Percentiles rank a stretch among this genome's conserved stretches.
phyloP scores from a whole-genome alignment of 306 rosid species.

The Lathyrus aphaca region DNA sequence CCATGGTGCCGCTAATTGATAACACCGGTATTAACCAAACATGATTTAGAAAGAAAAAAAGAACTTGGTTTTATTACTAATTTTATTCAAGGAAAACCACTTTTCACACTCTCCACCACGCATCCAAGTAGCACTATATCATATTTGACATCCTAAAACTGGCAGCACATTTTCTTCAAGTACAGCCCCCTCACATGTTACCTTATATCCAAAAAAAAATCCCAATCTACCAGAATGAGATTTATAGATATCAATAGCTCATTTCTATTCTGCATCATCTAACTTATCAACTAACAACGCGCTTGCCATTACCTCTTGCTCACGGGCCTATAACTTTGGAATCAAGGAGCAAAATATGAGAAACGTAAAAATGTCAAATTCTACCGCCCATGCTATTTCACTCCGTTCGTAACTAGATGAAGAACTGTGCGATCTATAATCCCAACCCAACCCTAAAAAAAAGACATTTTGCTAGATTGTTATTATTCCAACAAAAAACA shows the following conservation, averaged over 20 bases:
- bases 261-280: neutral
- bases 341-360: neutral
- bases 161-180: neutral
- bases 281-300: neutral
- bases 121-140: neutral
- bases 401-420: conserved; percentile 11
- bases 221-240: conserved; percentile 2
- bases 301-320: conserved; percentile 4
- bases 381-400: conserved; percentile 21
- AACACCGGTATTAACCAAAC: neutral
- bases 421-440: neutral
- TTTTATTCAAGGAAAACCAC: neutral
- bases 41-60: neutral
- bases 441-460: neutral
- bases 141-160: conserved; percentile 13
- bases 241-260: neutral
- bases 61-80: too few species aligned
- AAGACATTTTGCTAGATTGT: neutral
- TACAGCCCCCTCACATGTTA: neutral
- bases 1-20: too few species aligned
- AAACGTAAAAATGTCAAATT: neutral
- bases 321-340: conserved; percentile 1
- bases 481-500: conserved; percentile 23
- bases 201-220: neutral
- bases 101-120: neutral